A percentile compares a stretch with the other conserved stretches of the same genome.
Evolutionary conservation across 2,329 filamentous ascomycete species (phyloP).

Genomic region (Penicillium griseofulvum): DNA sequence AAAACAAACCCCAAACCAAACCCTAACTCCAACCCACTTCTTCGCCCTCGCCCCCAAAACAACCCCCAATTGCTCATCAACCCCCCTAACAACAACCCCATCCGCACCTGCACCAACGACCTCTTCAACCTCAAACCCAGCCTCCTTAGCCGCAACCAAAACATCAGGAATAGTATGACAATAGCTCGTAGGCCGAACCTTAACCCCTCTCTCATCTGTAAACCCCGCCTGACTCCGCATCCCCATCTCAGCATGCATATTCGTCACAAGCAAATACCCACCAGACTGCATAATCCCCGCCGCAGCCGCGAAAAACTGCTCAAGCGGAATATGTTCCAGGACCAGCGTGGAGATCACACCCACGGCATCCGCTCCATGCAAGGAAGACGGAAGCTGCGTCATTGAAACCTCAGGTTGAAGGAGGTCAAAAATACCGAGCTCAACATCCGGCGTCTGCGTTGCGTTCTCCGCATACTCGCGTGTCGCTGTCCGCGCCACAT

Average conservation of each 20-base stretch:
- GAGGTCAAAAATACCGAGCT: slow-evolving; percentile 44
- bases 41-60: slow-evolving; percentile 58
- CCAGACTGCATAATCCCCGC: slow-evolving; percentile 45
- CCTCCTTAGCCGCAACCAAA: slow-evolving; percentile 48
- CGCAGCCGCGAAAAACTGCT: slow-evolving; percentile 56
- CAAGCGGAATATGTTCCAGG: slow-evolving; percentile 60
- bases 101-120: slow-evolving; percentile 11
- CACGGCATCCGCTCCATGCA: slow-evolving; percentile 33
- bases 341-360: slow-evolving; percentile 62
- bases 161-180: slow-evolving; percentile 55
- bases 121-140: slow-evolving; percentile 47
- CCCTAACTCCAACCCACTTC: slow-evolving; percentile 61
- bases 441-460: slow-evolving; percentile 6
- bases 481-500: slow-evolving; percentile 48
- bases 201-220: slow-evolving; percentile 53
- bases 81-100: slow-evolving; percentile 44
- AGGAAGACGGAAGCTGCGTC: slow-evolving; percentile 10
- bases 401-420: slow-evolving; percentile 18
- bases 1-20: slow-evolving; percentile 55
- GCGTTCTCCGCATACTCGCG: not conserved
- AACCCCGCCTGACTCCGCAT: slow-evolving; percentile 60
- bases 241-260: slow-evolving; percentile 68
- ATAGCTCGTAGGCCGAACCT: slow-evolving; percentile 61
- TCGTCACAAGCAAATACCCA: slow-evolving; percentile 59
- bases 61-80: slow-evolving; percentile 57